These are phyloP conservation scores for Leccinum longicurvipes DNA, from an alignment of 768 basidiomycete species.

Conservation along the genomic window DNA sequence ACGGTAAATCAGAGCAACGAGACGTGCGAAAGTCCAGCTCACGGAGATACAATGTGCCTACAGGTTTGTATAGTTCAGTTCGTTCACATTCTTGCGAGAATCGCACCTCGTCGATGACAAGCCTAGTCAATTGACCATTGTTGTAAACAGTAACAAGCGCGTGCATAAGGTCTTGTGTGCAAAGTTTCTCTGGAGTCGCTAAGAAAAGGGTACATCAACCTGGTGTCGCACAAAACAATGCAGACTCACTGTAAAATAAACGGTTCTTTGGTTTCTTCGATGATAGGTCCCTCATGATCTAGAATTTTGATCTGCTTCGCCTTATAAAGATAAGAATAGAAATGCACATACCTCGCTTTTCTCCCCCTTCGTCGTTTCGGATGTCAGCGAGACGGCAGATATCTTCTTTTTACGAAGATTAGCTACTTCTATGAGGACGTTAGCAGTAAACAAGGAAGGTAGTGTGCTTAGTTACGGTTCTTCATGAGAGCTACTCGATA, in stretches of 20 bases:
- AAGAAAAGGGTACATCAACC: background rate
- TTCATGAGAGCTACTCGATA: conserved; percentile 66
- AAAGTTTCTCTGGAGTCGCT: conserved; percentile 80
- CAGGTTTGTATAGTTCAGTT: background rate
- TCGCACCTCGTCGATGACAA: conserved; percentile 78
- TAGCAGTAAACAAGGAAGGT: background rate
- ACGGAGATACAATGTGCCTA: conserved; percentile 86
- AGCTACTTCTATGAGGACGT: conserved; percentile 53
- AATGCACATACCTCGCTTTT: conserved; percentile 48
- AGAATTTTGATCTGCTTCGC: background rate
- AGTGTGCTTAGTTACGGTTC: conserved; percentile 51
- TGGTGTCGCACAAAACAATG: background rate
- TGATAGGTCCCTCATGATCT: conserved; percentile 63
- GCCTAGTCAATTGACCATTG: conserved; percentile 59
- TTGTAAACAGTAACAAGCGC: conserved; percentile 49
- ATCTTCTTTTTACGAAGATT: conserved; percentile 54
- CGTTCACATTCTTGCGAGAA: background rate
- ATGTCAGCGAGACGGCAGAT: conserved; percentile 58
- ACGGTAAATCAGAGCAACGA: background rate
- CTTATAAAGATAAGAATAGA: background rate
- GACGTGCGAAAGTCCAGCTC: conserved; percentile 11
- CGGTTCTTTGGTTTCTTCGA: conserved; percentile 57
- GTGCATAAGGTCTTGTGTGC: conserved; percentile 48
- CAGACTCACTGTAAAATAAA: conserved; percentile 66
- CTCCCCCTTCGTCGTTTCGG: conserved; percentile 56